phyloP scores from a whole-genome alignment of 768 basidiomycete species.

The Xanthoconium stramineum region DNA sequence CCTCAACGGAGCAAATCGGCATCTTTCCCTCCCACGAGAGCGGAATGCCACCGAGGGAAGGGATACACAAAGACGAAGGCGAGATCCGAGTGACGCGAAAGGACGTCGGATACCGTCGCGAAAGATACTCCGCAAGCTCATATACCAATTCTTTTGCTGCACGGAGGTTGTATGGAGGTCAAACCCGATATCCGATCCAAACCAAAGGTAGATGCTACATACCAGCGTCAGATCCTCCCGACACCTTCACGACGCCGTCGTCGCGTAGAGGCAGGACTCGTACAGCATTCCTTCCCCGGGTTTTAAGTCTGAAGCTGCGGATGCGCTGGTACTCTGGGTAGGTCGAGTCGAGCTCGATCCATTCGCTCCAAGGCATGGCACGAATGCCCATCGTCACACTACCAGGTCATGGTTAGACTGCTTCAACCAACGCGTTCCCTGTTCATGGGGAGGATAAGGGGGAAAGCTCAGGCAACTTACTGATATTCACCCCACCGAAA shows the following conservation, averaged over 20 bases:
- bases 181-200: neutral
- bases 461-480: slow-evolving; percentile 35
- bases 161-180: neutral
- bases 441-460: neutral
- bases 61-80: slow-evolving; percentile 2
- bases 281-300: slow-evolving; percentile 47
- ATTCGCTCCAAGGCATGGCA: slow-evolving; percentile 64
- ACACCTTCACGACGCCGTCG: slow-evolving; percentile 34
- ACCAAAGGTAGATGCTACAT: neutral
- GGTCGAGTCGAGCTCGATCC: slow-evolving; percentile 69
- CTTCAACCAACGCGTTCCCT: neutral
- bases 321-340: slow-evolving; percentile 55
- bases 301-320: slow-evolving; percentile 50
- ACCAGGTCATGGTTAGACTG: slow-evolving; percentile 2
- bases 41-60: slow-evolving; percentile 23
- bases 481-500: slow-evolving; percentile 63
- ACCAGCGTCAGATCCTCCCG: slow-evolving; percentile 32
- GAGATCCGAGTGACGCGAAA: slow-evolving; percentile 46
- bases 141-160: slow-evolving; percentile 67
- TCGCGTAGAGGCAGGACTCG: slow-evolving; percentile 42
- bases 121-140: slow-evolving; percentile 65
- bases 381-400: slow-evolving; percentile 72
- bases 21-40: slow-evolving; percentile 42
- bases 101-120: slow-evolving; percentile 55
- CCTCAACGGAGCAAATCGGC: slow-evolving; percentile 49